A percentile compares a stretch with the other conserved stretches of the same genome.
Evolutionary conservation across 768 basidiomycete species (phyloP).

Genomic region (Phaffia australis): DNA sequence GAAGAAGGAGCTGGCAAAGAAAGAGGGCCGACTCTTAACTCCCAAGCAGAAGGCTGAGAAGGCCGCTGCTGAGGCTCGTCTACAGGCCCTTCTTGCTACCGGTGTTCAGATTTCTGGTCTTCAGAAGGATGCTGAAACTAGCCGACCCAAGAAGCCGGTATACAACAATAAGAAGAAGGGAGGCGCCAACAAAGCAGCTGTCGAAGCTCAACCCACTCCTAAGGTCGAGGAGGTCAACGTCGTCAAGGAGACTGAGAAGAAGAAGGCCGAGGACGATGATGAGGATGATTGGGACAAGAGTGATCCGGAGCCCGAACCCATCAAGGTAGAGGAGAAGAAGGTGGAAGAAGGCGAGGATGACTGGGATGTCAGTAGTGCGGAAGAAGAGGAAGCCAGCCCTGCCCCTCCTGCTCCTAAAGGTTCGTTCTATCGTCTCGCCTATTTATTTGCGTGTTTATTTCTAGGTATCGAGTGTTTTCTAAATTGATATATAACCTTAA

Average conservation of each 20-base stretch:
- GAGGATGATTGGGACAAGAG: slow-evolving; percentile 39
- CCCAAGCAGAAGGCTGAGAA: slow-evolving; percentile 94
- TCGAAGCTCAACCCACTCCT: slow-evolving; percentile 29
- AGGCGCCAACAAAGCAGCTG: slow-evolving; percentile 45
- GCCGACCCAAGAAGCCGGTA: slow-evolving; percentile 40
- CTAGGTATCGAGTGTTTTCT: no score
- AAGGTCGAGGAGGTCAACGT: slow-evolving; percentile 43
- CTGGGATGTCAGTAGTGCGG: slow-evolving; percentile 60
- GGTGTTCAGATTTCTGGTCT: slow-evolving; percentile 85
- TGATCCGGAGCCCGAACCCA: slow-evolving; percentile 27
- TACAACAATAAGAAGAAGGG: slow-evolving; percentile 81
- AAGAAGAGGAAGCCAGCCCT: slow-evolving; percentile 46
- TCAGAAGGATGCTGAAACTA: slow-evolving; percentile 47
- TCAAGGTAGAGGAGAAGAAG: slow-evolving; percentile 10
- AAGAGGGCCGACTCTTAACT: slow-evolving; percentile 88
- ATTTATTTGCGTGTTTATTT: no score
- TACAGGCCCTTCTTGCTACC: slow-evolving; percentile 76
- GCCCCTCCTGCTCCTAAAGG: slow-evolving; percentile 29
- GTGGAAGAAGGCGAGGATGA: slow-evolving; percentile 34
- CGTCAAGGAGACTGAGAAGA: slow-evolving; percentile 38
- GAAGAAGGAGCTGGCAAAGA: slow-evolving; percentile 79
- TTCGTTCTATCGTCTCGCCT: no score
- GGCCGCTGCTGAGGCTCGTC: slow-evolving; percentile 78
- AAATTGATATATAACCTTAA: no score
- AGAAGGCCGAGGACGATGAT: slow-evolving; percentile 34